phyloP scores from a whole-genome alignment of 2,329 filamentous ascomycete genomes.

The Raffaelea albimanens region DNA sequence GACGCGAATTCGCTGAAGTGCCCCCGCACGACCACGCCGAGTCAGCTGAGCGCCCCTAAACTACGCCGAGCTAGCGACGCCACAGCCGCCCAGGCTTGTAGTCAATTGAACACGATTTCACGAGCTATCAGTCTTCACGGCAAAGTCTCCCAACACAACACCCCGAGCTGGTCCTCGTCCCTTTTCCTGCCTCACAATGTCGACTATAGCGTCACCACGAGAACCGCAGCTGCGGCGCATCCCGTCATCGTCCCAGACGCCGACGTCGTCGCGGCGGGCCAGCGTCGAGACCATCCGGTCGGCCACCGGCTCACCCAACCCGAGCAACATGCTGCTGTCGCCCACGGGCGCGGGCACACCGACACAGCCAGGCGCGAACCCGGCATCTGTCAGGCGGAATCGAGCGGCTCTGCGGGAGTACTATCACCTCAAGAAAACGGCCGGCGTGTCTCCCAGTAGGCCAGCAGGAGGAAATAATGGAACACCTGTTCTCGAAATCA shows the following conservation, averaged over 20 bases:
- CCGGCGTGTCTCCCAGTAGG: conserved; percentile 24
- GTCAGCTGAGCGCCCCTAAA: neutral
- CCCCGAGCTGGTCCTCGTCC: no score
- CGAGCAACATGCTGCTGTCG: conserved; percentile 18
- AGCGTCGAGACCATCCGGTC: conserved; percentile 61
- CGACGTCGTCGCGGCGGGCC: conserved; percentile 66
- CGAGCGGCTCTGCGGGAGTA: conserved; percentile 86
- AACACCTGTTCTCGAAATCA: conserved; percentile 34
- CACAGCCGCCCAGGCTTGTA: no score
- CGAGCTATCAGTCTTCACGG: no score
- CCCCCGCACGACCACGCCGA: neutral
- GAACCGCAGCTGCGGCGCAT: conserved; percentile 50
- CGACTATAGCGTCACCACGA: conserved; percentile 55
- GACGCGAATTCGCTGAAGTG: neutral
- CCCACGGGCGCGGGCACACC: conserved; percentile 16
- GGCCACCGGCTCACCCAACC: conserved; percentile 44
- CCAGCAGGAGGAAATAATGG: no score
- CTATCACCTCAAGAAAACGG: conserved; percentile 65
- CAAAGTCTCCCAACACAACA: no score
- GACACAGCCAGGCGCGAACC: conserved; percentile 13
- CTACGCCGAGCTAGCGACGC: no score
- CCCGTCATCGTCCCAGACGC: conserved; percentile 40
- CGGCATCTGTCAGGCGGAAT: conserved; percentile 44
- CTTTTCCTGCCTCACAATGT: conserved; percentile 34
- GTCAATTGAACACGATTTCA: no score